Evolutionary conservation across 2,329 filamentous ascomycete species (phyloP).

Genomic region (Neopestalotiopsis sp.): DNA sequence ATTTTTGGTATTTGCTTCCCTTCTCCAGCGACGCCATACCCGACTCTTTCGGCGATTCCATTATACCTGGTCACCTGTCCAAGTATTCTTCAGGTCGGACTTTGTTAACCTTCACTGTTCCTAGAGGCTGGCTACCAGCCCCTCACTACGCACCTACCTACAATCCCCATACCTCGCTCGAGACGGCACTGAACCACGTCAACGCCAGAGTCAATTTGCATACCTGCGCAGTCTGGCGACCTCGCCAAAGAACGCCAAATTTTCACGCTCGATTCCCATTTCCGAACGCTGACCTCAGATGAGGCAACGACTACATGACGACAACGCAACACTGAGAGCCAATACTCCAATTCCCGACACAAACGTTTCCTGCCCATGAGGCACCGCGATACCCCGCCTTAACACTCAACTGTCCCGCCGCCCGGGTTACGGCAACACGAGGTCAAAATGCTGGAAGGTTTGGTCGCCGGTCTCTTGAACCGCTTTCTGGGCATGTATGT

Average conservation of each 20-base stretch:
- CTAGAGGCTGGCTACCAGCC: background rate
- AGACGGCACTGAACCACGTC: background rate
- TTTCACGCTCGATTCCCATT: background rate
- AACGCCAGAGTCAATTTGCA: background rate
- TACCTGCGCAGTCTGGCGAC: background rate
- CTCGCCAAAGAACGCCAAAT: background rate
- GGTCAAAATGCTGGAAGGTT: slow-evolving; percentile 88
- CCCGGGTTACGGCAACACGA: slow-evolving; percentile 74
- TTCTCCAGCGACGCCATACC: too few relatives aligned
- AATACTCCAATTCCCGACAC: background rate
- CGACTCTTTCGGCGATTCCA: too few relatives aligned
- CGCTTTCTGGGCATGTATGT: slow-evolving; percentile 99
- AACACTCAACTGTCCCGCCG: slow-evolving; percentile 51
- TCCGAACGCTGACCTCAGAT: background rate
- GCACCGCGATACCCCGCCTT: slow-evolving; percentile 31
- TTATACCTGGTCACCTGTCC: background rate
- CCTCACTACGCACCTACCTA: background rate
- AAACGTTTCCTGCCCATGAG: slow-evolving; percentile 34
- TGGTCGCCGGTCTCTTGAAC: slow-evolving; percentile 97
- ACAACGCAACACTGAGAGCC: background rate
- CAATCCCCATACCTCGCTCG: background rate
- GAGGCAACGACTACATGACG: slow-evolving; percentile 12
- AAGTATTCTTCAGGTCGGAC: background rate
- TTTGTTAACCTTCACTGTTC: background rate
- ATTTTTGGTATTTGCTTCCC: too few relatives aligned